phyloP scores from a whole-genome alignment of 176 grass and related monocot species.

The Triticum dicoccoides region DNA sequence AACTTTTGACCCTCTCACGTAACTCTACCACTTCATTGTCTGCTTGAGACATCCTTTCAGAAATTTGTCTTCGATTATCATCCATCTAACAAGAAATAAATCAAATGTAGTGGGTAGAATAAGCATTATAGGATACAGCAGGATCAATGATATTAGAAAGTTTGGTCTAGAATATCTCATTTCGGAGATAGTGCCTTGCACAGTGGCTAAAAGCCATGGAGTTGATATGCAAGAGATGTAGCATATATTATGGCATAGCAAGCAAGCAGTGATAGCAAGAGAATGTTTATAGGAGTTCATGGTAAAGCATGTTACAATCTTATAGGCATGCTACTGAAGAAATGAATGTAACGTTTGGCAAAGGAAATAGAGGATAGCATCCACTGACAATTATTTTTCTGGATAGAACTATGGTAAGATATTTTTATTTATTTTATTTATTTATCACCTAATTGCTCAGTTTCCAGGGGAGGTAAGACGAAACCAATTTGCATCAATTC shows the following conservation, averaged over 20 bases:
- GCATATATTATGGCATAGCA: background rate
- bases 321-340: slow-evolving; percentile 16
- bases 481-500: background rate
- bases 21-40: slow-evolving; percentile 83
- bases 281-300: background rate
- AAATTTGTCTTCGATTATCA: slow-evolving; percentile 73
- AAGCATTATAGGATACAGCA: slow-evolving; percentile 27
- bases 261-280: background rate
- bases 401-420: background rate
- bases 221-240: background rate
- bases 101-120: slow-evolving; percentile 12
- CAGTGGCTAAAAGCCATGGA: background rate
- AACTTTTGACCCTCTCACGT: slow-evolving; percentile 72
- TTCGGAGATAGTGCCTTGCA: background rate
- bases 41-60: slow-evolving; percentile 72
- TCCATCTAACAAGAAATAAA: slow-evolving; percentile 67
- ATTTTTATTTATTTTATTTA: background rate
- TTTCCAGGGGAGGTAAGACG: background rate
- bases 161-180: slow-evolving; percentile 1
- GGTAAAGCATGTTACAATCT: slow-evolving; percentile 2
- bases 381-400: background rate
- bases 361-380: background rate
- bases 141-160: background rate
- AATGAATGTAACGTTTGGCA: background rate
- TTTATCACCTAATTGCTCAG: background rate